Conservation (phyloP, 2,329 filamentous ascomycete genomes). For the Xylaria sp. region DNA sequence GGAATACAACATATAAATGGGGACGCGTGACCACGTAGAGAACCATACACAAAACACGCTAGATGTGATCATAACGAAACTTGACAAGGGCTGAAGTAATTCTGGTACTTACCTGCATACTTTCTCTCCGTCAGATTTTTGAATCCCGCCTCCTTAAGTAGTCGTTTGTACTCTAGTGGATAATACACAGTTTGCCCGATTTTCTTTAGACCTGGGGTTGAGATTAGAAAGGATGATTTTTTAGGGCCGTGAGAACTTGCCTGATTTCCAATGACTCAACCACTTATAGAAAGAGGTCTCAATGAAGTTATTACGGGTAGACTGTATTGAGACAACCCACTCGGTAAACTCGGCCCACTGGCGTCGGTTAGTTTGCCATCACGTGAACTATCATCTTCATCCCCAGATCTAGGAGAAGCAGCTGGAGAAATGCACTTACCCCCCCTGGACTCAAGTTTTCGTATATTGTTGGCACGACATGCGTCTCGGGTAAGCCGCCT, state of each 20-base stretch:
- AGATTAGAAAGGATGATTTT: slow-evolving; percentile 17
- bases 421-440: slow-evolving; percentile 37
- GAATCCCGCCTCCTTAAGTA: slow-evolving; percentile 40
- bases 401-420: slow-evolving; percentile 31
- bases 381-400: slow-evolving; percentile 33
- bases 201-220: slow-evolving; percentile 40
- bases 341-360: slow-evolving; percentile 52
- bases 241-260: slow-evolving; percentile 18
- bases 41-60: neutral
- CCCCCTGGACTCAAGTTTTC: slow-evolving; percentile 51
- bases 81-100: neutral
- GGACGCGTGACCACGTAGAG: neutral
- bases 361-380: neutral
- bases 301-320: slow-evolving; percentile 47
- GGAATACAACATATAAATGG: neutral
- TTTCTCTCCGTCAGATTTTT: slow-evolving; percentile 40
- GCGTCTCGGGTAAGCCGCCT: slow-evolving; percentile 39
- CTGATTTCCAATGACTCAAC: slow-evolving; percentile 44
- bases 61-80: neutral
- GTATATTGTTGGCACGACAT: slow-evolving; percentile 46
- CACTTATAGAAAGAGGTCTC: slow-evolving; percentile 50
- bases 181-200: slow-evolving; percentile 49
- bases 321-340: slow-evolving; percentile 50
- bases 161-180: slow-evolving; percentile 41
- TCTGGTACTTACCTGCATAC: slow-evolving; percentile 36